These are phyloP conservation scores for Termitomyces sp. DNA, from an alignment of 768 basidiomycete species.

Conservation along the genomic window DNA sequence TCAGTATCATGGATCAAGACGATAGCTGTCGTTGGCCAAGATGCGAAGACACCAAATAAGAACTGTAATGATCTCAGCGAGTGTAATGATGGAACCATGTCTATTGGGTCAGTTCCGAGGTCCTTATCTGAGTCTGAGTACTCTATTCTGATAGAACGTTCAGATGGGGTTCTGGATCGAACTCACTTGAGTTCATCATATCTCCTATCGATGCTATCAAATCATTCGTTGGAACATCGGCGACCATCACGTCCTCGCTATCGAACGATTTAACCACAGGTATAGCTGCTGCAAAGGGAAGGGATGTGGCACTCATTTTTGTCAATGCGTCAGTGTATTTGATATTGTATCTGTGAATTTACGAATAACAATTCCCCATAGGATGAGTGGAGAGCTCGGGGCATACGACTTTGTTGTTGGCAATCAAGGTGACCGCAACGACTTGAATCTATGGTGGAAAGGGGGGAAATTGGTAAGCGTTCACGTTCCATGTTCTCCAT, in stretches of 20 bases:
- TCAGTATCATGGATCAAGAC: constrained; percentile 31
- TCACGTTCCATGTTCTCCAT: constrained; percentile 13
- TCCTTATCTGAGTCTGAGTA: constrained; percentile 9
- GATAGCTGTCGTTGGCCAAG: constrained; percentile 56
- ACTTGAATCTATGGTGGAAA: constrained; percentile 50
- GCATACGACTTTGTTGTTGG: constrained; percentile 58
- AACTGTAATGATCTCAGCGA: constrained; percentile 43
- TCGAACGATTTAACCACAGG: constrained; percentile 37
- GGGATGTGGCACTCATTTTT: constrained; percentile 56
- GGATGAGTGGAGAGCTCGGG: constrained; percentile 46
- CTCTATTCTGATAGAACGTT: background rate
- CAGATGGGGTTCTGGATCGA: constrained; percentile 49
- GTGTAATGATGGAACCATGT: constrained; percentile 55
- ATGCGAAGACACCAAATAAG: constrained; percentile 44
- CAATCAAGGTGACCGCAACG: constrained; percentile 55
- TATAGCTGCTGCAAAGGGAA: constrained; percentile 33
- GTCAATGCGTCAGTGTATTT: constrained; percentile 41
- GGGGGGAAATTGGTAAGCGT: constrained; percentile 38
- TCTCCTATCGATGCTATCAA: constrained; percentile 41
- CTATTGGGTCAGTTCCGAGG: constrained; percentile 41
- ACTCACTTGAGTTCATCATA: constrained; percentile 37
- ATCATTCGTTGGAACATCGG: constrained; percentile 31
- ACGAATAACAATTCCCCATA: constrained; percentile 17
- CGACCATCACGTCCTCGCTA: constrained; percentile 33
- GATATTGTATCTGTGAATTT: background rate